A percentile compares a stretch with the other conserved stretches of the same genome.
phyloP scores from a whole-genome alignment of 805 yeast species.

The Cyberlindnera misumaiensis region DNA sequence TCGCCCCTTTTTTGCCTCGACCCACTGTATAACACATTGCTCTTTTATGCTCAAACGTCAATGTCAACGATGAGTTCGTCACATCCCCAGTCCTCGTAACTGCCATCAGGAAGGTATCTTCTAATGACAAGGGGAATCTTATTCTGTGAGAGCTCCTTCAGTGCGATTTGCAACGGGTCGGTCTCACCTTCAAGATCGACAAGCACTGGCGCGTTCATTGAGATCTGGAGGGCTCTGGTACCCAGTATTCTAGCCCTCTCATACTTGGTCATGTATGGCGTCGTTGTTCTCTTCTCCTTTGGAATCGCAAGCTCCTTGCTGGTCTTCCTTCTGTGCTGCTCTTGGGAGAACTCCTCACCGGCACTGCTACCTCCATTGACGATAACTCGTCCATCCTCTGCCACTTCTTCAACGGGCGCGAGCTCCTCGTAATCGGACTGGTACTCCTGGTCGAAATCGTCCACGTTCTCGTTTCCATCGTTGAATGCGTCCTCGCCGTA shows the following conservation, averaged over 20 bases:
- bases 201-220: slow-evolving; percentile 96
- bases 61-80: slow-evolving; percentile 91
- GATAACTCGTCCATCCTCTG: slow-evolving; percentile 63
- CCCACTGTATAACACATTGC: background rate
- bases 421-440: slow-evolving; percentile 65
- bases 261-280: slow-evolving; percentile 98
- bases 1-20: background rate
- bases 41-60: slow-evolving; percentile 14
- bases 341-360: slow-evolving; percentile 35
- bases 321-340: slow-evolving; percentile 48
- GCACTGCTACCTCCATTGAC: slow-evolving; percentile 60
- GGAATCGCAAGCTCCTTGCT: slow-evolving; percentile 81
- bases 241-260: slow-evolving; percentile 98
- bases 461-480: slow-evolving; percentile 62
- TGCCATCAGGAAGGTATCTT: slow-evolving; percentile 94
- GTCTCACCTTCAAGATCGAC: slow-evolving; percentile 99
- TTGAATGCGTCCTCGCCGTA: slow-evolving; percentile 56
- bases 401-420: slow-evolving; percentile 30
- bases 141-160: slow-evolving; percentile 91
- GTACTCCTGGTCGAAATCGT: slow-evolving; percentile 81
- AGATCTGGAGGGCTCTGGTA: slow-evolving; percentile 93
- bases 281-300: slow-evolving; percentile 81
- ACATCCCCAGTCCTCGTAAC: slow-evolving; percentile 98
- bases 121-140: slow-evolving; percentile 94
- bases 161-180: slow-evolving; percentile 95